Evolutionary conservation across 805 yeast species (phyloP), one percentile per base, ranked within the genome.

Genomic region (Schizosaccharomyces cryophilus): DNA sequence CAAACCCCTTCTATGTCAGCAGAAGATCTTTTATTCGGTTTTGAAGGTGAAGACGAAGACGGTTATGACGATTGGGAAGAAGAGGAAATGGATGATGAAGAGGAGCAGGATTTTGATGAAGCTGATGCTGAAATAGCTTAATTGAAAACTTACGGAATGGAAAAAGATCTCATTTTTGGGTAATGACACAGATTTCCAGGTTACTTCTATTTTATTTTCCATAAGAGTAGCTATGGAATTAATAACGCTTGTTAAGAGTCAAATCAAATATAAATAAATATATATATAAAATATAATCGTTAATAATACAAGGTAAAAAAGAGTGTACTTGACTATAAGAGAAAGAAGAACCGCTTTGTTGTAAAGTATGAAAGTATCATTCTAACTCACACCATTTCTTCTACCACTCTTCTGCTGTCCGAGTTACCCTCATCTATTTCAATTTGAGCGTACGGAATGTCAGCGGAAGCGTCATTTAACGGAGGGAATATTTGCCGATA

Each of bases 401-500:
- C 40, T 35, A 35, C 40, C 11, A 35, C 40, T 35, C 40, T 13
- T 35, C 40, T 35, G 40, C 40, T 35, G 24, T 45, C 26, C 26
- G 24, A 19, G 13, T 45, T 19, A 45, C 51, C 51, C 9, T 51
- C 56, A 51, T 21, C 30, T 11, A 29, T 21, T 17, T 24, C 35
- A 24, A 29, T 7, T 29, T 51, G n/a, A 29, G 31, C 56, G 31
- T 51, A 51, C 24, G 31, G n/a, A 29, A 51, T 29, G 31, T 51
- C 29, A 17, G 56, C 30, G 5, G 7, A 9, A 51, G 30, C 19
- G 7, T 51, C 19, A 24, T 29, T 17, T 7, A 51, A 9, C 2
- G 56, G 35, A 24, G 56, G 56, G 31, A 51, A 51, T 5, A 6
- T 17, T 29, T 51, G 56, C 3, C 56, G 56, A 56, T 82, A 83